Conservation (phyloP, 2,329 filamentous ascomycete genomes). For the Colletotrichum destructivum region DNA sequence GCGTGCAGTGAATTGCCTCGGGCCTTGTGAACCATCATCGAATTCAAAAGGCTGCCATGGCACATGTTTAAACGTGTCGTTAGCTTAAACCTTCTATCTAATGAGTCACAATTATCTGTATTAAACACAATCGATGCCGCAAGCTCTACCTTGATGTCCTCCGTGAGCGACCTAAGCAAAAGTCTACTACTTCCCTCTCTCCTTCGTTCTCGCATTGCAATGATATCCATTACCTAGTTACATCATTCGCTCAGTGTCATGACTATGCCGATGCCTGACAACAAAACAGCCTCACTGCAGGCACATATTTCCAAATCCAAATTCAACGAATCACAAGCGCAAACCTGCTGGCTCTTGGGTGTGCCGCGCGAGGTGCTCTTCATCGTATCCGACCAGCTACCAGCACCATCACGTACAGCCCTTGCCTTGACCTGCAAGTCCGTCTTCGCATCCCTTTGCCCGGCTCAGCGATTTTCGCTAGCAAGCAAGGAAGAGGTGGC, state of each 20-base stretch:
- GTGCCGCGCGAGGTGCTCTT: constrained; percentile 14
- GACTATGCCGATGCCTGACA: background rate
- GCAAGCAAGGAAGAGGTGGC: background rate
- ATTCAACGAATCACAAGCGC: background rate
- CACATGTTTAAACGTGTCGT: no score
- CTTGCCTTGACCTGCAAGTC: constrained; percentile 1
- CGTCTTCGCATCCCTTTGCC: background rate
- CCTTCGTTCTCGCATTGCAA: background rate
- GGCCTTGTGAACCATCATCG: no score
- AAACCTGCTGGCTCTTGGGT: background rate
- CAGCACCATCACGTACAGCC: background rate
- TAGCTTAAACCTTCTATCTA: no score
- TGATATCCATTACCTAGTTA: background rate
- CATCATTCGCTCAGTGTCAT: background rate
- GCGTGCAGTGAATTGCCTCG: no score
- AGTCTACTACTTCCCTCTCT: background rate
- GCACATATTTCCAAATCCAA: background rate
- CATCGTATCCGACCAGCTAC: constrained; percentile 3
- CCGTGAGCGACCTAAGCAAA: no score
- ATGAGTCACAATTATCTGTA: no score
- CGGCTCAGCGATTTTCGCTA: background rate
- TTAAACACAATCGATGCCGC: no score
- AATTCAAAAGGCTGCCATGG: no score
- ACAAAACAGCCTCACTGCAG: background rate
- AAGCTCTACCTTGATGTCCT: no score